A percentile compares a stretch with the other conserved stretches of the same genome.
Conservation (phyloP, 139 green algal genomes). For the Haematococcus lacustris region DNA sequence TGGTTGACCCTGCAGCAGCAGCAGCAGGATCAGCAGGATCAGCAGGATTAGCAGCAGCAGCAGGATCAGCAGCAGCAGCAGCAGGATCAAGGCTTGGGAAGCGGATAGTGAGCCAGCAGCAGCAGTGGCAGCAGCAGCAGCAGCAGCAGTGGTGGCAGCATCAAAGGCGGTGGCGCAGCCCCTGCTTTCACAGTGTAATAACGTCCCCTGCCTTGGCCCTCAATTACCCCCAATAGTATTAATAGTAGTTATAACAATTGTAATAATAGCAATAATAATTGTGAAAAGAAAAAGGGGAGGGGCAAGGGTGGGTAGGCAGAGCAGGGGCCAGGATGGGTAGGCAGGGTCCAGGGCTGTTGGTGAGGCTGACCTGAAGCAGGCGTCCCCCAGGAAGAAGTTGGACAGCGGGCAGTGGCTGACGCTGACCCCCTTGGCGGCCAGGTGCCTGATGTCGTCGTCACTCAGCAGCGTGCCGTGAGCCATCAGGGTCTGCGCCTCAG, state of each 20-base stretch:
- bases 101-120: too few species aligned
- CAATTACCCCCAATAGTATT: too few species aligned
- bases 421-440: constrained; percentile 34
- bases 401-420: constrained; percentile 57
- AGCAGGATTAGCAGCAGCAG: background rate
- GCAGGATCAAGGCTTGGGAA: too few species aligned
- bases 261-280: too few species aligned
- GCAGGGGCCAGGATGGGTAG: background rate
- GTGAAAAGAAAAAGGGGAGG: too few species aligned
- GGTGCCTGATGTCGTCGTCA: constrained; percentile 35
- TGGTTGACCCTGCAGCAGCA: constrained; percentile 33
- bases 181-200: too few species aligned
- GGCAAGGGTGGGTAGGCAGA: background rate
- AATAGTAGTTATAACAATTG: too few species aligned
- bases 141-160: too few species aligned
- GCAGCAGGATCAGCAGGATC: background rate
- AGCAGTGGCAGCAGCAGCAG: too few species aligned
- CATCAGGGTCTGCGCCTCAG: constrained; percentile 19
- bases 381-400: constrained; percentile 66
- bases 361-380: constrained; percentile 26
- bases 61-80: background rate
- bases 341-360: background rate
- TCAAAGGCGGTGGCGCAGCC: too few species aligned
- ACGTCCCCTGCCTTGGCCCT: too few species aligned
- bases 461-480: constrained; percentile 52